Evolutionary conservation across 2,329 filamentous ascomycete species (phyloP), one percentile per base, ranked within the genome.

Genomic region (Aspergillus terreus): DNA sequence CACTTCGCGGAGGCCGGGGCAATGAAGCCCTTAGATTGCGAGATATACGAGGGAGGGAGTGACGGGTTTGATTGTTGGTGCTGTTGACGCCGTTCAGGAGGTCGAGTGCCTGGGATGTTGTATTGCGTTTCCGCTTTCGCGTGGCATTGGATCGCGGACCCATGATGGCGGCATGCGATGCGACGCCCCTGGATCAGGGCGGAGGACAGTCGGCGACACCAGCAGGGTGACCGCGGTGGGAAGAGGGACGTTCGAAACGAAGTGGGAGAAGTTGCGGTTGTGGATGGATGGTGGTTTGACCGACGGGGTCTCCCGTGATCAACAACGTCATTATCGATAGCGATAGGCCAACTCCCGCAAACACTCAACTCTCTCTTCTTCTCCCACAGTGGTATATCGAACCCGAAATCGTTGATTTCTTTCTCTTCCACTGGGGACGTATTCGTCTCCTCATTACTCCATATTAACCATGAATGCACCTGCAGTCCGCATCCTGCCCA

Each of bases 401-500:
- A 23, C 3, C 6, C 15, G 21, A 9, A 9, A 9, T 27, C 41
- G 15, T 23, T 23, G 23, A 12, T 43, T 14, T 43, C 14, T 15
- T 11, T 25, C 17, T 12, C 17, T 23, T 32, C 7, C 14, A 25
- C 7, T 33, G 32, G 15, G 11, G 32, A 10, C 12, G n/a, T 36
- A n/a, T 21, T 35, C 12, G 12, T 46, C 32, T 4, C n/a, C 12
- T 6, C 27, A 9, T 33, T 7, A 33, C 21, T 12, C 46, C 49
- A 60, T 15, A 44, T 66, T 67, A 60, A 55, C 57, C 33, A 45
- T 58, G 15, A 60, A 64, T 32, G 51, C 54, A 17, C 50, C 55
- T 9, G 38, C 57, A 21, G 46, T 62, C 14, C 66, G 66, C 51
- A 74, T 82, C 40, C 64, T 77, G 10, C 58, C 67, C 21, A 62